Base-by-base conservation (phyloP, 2,329 filamentous ascomycete species). In the Claviceps sorghi region DNA sequence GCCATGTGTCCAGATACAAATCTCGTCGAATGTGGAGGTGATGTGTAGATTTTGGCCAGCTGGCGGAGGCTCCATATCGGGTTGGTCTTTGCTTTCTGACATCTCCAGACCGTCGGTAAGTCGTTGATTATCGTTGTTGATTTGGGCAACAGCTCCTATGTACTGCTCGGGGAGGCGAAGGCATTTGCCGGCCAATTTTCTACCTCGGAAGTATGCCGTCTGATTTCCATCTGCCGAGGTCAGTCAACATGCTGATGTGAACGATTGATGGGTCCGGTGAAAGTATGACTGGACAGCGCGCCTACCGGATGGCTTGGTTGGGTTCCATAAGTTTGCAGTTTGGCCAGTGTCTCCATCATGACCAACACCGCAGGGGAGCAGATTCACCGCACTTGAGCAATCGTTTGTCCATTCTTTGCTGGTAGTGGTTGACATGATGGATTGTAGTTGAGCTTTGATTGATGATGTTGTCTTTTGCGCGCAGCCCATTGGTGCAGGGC, bases 1-100 rank as follows among this genome's bases (percentile, higher is more conserved):
- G 58, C 93, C 89, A 65, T 95, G 89, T 0, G 79, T 83, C 90
- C 90, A 97, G n/a, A 95, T 75, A 3, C 88, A 69, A 49, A 95
- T 65, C 52, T 85, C 74, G 7, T 88, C 80, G 62, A 96, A 96
- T 21, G 72, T 73, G 10, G 80, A 76, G 1, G 77, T 72, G 26
- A 77, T 72, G 13, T 70, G 65, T 8, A 63, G 60, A 42, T 70
- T 61, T 17, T 72, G 69, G 2, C 42, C 42, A 15, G 49, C 15
- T 38, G 19, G 32, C 13, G 5, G 22, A 19, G 11, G 19, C 73
- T 69, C 1, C 71, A 22, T 9, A 22, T 21, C 40, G n/a, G 21
- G 42, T 21, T n/a, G 15, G 15, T 17, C 22, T 30, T 30, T 21
- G 15, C 10, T 69, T 17, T 75, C 68, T 10, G 74, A 4, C 15